Evolutionary conservation across 2,329 filamentous ascomycete genomes (phyloP).

Genomic region (Phialocephala sp.): DNA sequence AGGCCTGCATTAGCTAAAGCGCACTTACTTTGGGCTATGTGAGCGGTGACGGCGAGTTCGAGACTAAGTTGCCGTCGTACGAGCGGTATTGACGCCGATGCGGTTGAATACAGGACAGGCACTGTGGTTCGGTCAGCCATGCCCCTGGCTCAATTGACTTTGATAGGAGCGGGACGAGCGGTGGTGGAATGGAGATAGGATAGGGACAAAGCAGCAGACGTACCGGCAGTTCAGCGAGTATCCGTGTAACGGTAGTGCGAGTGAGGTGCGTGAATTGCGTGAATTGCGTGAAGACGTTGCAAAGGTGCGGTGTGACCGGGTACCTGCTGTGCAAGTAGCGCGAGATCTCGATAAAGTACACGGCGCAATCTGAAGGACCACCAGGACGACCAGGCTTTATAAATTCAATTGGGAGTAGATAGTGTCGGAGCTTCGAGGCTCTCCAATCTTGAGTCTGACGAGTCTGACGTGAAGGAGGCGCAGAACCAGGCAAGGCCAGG

Average conservation of each 20-base stretch:
- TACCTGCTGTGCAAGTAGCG: constrained; percentile 20
- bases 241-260: constrained; percentile 10
- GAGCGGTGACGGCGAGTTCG: constrained; percentile 18
- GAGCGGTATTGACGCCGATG: constrained; percentile 22
- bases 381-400: constrained; percentile 19
- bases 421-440: background rate
- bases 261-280: background rate
- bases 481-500: background rate
- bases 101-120: constrained; percentile 20
- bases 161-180: constrained; percentile 37
- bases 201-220: constrained; percentile 16
- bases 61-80: constrained; percentile 23
- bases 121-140: constrained; percentile 25
- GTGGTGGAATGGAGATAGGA: constrained; percentile 25
- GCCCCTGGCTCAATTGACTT: constrained; percentile 22
- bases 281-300: background rate
- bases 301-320: constrained; percentile 17
- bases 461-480: constrained; percentile 18
- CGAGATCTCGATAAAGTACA: background rate
- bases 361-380: background rate
- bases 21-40: constrained; percentile 24
- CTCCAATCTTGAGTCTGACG: background rate
- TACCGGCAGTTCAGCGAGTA: constrained; percentile 23
- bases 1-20: constrained; percentile 12
- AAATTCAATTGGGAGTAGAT: background rate